Evolutionary conservation across 2,329 filamentous ascomycete genomes (phyloP).

Genomic region (Cladophialophora bantiana): DNA sequence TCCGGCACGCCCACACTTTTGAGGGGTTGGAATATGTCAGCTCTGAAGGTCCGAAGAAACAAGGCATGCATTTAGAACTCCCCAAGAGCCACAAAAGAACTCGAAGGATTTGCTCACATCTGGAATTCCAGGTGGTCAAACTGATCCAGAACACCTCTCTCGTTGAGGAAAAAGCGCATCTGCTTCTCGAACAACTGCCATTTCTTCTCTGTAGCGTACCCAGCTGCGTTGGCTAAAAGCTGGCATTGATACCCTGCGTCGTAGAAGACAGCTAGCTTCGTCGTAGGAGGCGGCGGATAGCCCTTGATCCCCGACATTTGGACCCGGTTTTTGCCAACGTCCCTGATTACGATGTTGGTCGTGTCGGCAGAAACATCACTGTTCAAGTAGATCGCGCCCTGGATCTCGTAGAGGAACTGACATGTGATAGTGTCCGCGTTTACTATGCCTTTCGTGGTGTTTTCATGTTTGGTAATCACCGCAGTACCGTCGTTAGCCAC

Average conservation of each 20-base stretch:
- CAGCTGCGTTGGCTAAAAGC: conserved; percentile 54
- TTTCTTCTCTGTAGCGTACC: conserved; percentile 58
- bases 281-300: conserved; percentile 57
- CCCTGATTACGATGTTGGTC: conserved; percentile 46
- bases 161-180: conserved; percentile 47
- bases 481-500: conserved; percentile 54
- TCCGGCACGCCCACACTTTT: conserved; percentile 54
- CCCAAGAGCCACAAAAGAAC: not conserved
- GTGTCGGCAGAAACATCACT: conserved; percentile 46
- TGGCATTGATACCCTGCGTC: conserved; percentile 58
- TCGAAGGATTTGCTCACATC: not conserved
- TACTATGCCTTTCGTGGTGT: conserved; percentile 51
- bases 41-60: not conserved
- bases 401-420: conserved; percentile 60
- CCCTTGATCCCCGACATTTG: conserved; percentile 51
- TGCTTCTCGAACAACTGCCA: conserved; percentile 49
- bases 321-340: conserved; percentile 45
- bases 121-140: conserved; percentile 60
- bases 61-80: not conserved
- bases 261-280: conserved; percentile 60
- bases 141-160: conserved; percentile 47
- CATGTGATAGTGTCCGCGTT: conserved; percentile 52
- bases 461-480: conserved; percentile 58
- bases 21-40: not conserved
- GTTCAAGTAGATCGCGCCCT: conserved; percentile 58